Percentiles rank a stretch among this genome's conserved stretches.
These are phyloP conservation scores for Pelagomonas calceolata DNA, from an alignment of 108 stramenopile species.

Conservation along the genomic window DNA sequence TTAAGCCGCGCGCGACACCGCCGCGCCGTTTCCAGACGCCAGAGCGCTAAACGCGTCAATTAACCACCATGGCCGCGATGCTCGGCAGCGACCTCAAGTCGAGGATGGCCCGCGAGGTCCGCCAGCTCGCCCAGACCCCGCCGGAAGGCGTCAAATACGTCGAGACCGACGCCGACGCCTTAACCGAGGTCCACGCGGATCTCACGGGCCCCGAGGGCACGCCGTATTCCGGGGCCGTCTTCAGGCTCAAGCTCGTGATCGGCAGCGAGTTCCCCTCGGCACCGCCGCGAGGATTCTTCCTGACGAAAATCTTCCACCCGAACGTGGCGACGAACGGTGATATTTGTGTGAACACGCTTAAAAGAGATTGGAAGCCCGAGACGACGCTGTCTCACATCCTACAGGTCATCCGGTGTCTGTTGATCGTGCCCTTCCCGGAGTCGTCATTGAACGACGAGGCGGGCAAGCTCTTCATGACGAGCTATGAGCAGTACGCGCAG, in stretches of 20 bases:
- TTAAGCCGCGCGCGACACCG: no score
- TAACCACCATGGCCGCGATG: conserved; percentile 49
- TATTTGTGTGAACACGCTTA: conserved; percentile 97
- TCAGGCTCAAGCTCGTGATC: conserved; percentile 81
- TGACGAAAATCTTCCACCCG: conserved; percentile 97
- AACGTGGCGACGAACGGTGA: conserved; percentile 88
- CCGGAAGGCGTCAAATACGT: conserved; percentile 70
- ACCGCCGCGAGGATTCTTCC: conserved; percentile 90
- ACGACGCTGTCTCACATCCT: conserved; percentile 82
- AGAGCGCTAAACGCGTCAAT: no score
- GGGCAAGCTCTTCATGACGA: conserved; percentile 97
- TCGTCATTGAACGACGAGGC: conserved; percentile 95
- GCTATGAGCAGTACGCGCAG: conserved; percentile 89
- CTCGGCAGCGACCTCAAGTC: conserved; percentile 74
- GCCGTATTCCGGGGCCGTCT: conserved; percentile 81
- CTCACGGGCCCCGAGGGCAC: conserved; percentile 86
- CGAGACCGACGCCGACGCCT: conserved; percentile 39
- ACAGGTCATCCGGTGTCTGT: conserved; percentile 91
- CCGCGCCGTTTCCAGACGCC: no score
- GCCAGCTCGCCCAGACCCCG: conserved; percentile 63
- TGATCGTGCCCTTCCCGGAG: conserved; percentile 98
- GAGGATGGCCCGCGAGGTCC: conserved; percentile 69
- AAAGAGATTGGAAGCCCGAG: conserved; percentile 82
- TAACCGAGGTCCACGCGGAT: conserved; percentile 62
- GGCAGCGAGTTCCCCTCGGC: conserved; percentile 56